Evolutionary conservation across 1,284 basidiomycete species (phyloP).

Genomic region (Irpex sp.): DNA sequence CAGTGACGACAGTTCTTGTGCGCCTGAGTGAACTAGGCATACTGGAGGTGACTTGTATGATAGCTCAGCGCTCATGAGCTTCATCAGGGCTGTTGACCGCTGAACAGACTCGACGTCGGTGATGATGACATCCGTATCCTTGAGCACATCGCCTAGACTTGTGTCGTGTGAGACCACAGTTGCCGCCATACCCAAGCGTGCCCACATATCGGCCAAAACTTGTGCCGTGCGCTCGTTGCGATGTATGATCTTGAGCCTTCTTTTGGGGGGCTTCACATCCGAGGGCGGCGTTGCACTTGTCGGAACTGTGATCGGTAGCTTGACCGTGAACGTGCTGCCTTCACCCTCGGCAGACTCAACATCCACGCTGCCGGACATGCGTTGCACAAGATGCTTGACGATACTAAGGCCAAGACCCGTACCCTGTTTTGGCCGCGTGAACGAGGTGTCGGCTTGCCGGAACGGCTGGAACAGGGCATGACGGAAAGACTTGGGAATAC

Average conservation of each 20-base stretch:
- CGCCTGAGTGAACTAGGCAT: slow-evolving; percentile 21
- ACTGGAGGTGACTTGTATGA: slow-evolving; percentile 9
- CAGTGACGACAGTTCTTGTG: slow-evolving; percentile 17
- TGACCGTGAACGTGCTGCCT: slow-evolving; percentile 24
- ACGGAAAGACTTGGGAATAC: slow-evolving; percentile 26
- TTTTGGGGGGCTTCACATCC: slow-evolving; percentile 2
- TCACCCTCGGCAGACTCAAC: slow-evolving; percentile 23
- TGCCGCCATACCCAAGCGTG: slow-evolving; percentile 16
- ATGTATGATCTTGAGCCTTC: slow-evolving; percentile 21
- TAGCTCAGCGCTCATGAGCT: slow-evolving; percentile 12
- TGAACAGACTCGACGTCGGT: slow-evolving; percentile 21
- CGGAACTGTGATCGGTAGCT: slow-evolving; percentile 19
- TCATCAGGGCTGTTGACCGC: slow-evolving; percentile 13
- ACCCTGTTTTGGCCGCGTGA: slow-evolving; percentile 24
- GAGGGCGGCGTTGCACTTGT: slow-evolving; percentile 5
- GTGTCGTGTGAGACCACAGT: slow-evolving; percentile 4
- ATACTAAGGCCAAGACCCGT: slow-evolving; percentile 28
- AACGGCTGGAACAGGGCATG: slow-evolving; percentile 26
- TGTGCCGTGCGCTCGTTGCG: slow-evolving; percentile 18
- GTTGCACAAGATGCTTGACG: slow-evolving; percentile 28
- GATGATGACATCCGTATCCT: slow-evolving; percentile 22
- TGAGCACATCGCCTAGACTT: slow-evolving; percentile 14
- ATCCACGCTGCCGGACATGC: slow-evolving; percentile 26
- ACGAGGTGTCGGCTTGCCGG: slow-evolving; percentile 25
- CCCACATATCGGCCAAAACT: slow-evolving; percentile 19